phyloP scores from a whole-genome alignment of 2,329 filamentous ascomycete genomes.

The Fusarium caatingaense region DNA sequence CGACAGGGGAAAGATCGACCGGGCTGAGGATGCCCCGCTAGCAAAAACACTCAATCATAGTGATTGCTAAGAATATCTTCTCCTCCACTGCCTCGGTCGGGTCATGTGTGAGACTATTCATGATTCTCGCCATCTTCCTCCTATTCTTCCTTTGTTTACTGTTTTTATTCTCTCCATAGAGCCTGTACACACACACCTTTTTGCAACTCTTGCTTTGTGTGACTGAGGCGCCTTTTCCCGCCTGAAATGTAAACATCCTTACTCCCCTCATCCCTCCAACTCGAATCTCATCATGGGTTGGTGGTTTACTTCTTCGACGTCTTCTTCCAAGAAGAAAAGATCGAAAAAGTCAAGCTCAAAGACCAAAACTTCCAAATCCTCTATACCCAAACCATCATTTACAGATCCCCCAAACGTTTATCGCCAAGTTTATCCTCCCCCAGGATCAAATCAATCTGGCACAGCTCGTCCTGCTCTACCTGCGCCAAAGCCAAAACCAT shows the following conservation, averaged over 20 bases:
- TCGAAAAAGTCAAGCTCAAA: slow-evolving; percentile 9
- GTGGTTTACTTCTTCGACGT: background rate
- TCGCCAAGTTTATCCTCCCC: slow-evolving; percentile 7
- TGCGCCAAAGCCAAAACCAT: slow-evolving; percentile 7
- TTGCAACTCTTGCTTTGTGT: background rate
- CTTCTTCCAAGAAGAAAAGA: slow-evolving; percentile 21
- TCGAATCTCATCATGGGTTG: slow-evolving; percentile 7
- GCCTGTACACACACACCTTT: background rate
- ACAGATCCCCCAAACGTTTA: slow-evolving; percentile 20
- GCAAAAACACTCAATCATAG: slow-evolving; percentile 21
- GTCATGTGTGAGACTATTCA: slow-evolving; percentile 31
- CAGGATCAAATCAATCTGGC: background rate
- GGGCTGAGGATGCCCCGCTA: slow-evolving; percentile 20
- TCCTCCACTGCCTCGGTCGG: slow-evolving; percentile 15
- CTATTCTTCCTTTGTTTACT: slow-evolving; percentile 12
- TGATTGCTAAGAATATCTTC: slow-evolving; percentile 39
- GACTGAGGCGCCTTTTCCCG: background rate
- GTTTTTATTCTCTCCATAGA: background rate
- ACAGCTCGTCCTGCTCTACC: background rate
- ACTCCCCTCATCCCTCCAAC: background rate
- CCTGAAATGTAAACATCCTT: slow-evolving; percentile 9
- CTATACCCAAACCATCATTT: slow-evolving; percentile 11
- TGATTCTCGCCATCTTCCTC: slow-evolving; percentile 23
- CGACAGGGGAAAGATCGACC: slow-evolving; percentile 37
- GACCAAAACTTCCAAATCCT: background rate